Evolutionary conservation across 345 rosid species (phyloP), one percentile per base, ranked within the genome.

Genomic region (Erodium maritimum): DNA sequence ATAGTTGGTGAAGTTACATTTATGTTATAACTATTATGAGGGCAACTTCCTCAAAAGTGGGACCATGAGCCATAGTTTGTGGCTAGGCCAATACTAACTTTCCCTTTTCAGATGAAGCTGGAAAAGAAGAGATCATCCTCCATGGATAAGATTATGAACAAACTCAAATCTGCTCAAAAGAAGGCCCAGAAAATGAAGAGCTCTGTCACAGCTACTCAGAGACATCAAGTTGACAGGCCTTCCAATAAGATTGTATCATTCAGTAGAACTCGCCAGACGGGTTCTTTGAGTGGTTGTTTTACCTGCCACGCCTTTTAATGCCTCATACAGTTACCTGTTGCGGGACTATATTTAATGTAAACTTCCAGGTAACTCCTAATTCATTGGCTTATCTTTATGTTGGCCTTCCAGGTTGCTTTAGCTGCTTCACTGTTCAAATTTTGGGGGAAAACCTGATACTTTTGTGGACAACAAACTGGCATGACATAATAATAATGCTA

Each of bases 271-370:
- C 69, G 85, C 59, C 95, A 82, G 55, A 79, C 78, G 37, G 66
- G 82, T 67, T 81, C 95, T 18, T 71, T 91, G 67, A 81, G 90
- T 66, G 91, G 94, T 65, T 91, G 98, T 70, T 91, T 91, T 64
- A 80, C 89, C 57, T 91, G 96, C 74, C 86, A 81, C 69, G 82
- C 83, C 55, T 81, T 84, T 78, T 91, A 71, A 74, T 54, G 56
- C 63, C 65, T 67, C 53, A 18, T 29, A 29, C 48, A 42, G 11
- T 42, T 14, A 14, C 10, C 46, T 37, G 6, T 24, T 48, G 58
- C 50, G 67, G 66, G 56, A 56, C 46, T 37, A 37, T 4, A 37
- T 3, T 37, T 12, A 37, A 12, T 12, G 14, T 42, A 12, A 4
- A 42, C 3, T 7, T 10, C 34, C 48, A 42, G 48, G 48, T 42